Base-by-base conservation (phyloP, 2,329 filamentous ascomycete species). In the Fusarium fracticaudum region DNA sequence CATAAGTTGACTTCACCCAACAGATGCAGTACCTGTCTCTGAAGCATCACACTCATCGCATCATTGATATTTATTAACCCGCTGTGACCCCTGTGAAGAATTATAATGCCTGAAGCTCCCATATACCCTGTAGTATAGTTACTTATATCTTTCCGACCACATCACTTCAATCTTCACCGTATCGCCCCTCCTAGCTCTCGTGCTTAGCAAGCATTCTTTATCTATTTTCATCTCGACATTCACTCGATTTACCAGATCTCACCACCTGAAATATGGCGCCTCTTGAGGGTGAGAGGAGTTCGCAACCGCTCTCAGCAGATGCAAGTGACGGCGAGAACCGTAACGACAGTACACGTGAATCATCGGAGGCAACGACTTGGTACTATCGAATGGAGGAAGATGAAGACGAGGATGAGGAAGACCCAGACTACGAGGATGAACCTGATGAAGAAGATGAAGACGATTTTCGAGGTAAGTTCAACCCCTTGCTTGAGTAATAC, bases 401-500 rank as follows among this genome's bases (percentile, higher is more conserved):
- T 10, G 80, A 82, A 11, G 77, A 81, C 17, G 81, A 82, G 22
- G 82, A 82, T 20, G 82, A 82, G 26, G 81, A 81, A 26, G 75
- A 77, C 22, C 67, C 70, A 14, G 77, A 80, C 18, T 75, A 74
- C 43, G 61, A 74, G 48, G 75, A 80, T n/a, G 76, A 77, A 38
- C 66, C 78, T 64, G 76, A 77, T 37, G 79, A 81, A n/a, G 74
- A 72, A 0, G 76, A 77, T 8, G 71, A 79, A 8, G 76, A 76
- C 15, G 73, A 75, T 13, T 71, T 80, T 26, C 67, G 76, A 29
- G 71, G 78, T 76, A 68, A 62, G 67, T 60, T 24, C n/a, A 38
- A 29, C 41, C 22, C 31, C 13, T 17, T 11, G 33, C 29, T 31
- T 24, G 15, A 13, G 24, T 38, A 38, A n/a, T 54, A 40, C 20